A percentile compares a stretch with the other conserved stretches of the same genome.
Conservation (phyloP, 257 asterid genomes). For the Nemophila menziesii region DNA sequence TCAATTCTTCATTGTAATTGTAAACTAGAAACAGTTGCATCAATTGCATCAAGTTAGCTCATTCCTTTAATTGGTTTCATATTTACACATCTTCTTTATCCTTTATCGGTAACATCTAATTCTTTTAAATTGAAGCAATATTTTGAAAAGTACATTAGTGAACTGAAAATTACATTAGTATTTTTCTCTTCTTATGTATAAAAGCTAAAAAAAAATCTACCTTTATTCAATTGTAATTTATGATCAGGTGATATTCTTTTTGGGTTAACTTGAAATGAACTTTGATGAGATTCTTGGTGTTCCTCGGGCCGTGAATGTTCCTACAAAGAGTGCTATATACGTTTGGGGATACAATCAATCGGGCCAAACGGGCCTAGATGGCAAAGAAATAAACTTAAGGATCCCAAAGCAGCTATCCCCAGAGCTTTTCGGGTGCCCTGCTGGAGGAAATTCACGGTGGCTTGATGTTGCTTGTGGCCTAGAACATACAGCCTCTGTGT, state of each 20-base stretch:
- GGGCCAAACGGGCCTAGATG: constrained; percentile 82
- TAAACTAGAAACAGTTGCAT: not conserved
- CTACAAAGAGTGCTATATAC: constrained; percentile 81
- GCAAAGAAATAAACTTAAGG: constrained; percentile 44
- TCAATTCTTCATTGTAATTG: not conserved
- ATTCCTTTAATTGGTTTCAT: too few relatives aligned
- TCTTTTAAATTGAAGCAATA: not conserved
- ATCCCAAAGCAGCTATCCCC: constrained; percentile 77
- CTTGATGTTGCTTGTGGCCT: constrained; percentile 86
- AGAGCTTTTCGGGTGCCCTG: constrained; percentile 79
- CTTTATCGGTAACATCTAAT: not conserved
- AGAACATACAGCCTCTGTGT: constrained; percentile 81
- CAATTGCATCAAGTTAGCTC: not conserved
- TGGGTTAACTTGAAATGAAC: constrained; percentile 34
- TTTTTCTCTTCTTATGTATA: not conserved
- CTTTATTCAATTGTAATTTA: not conserved
- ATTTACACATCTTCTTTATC: not conserved
- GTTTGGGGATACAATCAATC: constrained; percentile 91
- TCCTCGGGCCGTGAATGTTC: constrained; percentile 24
- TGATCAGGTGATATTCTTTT: constrained; percentile 4
- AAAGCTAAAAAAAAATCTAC: not conserved
- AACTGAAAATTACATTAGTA: too few relatives aligned
- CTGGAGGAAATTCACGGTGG: constrained; percentile 62
- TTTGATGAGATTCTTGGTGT: constrained; percentile 73
- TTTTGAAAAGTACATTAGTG: not conserved